These are phyloP conservation scores for Dimocarpus longan DNA, from an alignment of 345 rosid species.

Conservation along the genomic window DNA sequence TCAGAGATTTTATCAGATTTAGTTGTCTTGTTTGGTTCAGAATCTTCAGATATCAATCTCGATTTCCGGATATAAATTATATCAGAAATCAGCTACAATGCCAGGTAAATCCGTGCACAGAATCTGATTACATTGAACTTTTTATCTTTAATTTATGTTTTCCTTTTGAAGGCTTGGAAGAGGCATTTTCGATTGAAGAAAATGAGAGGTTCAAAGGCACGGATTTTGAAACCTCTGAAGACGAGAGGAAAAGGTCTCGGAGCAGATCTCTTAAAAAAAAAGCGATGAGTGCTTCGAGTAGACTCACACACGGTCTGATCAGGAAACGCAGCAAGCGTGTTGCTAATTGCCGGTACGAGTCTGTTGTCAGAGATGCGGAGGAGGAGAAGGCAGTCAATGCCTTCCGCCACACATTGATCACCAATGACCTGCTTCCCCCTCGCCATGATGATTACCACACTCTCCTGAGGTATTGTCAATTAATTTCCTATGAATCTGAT, in stretches of 20 bases:
- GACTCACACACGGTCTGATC: constrained; percentile 55
- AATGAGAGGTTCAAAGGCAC: constrained; percentile 43
- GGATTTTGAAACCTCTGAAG: constrained; percentile 63
- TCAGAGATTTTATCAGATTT: constrained; percentile 21
- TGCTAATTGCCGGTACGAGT: constrained; percentile 49
- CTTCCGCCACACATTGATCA: constrained; percentile 65
- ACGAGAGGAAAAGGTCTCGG: constrained; percentile 58
- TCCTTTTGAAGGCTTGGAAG: constrained; percentile 33
- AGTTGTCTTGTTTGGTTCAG: constrained; percentile 28
- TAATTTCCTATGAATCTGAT: not conserved
- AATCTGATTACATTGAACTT: constrained; percentile 6
- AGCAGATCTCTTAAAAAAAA: constrained; percentile 69
- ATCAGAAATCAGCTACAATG: constrained; percentile 33
- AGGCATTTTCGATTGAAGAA: constrained; percentile 42
- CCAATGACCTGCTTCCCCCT: constrained; percentile 65
- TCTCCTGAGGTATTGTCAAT: constrained; percentile 62
- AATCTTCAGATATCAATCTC: constrained; percentile 9
- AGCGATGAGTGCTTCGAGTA: constrained; percentile 79
- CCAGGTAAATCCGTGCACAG: constrained; percentile 43
- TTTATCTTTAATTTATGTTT: not conserved
- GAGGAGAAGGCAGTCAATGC: constrained; percentile 74
- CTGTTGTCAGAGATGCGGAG: constrained; percentile 69
- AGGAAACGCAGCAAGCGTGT: constrained; percentile 76
- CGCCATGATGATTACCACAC: constrained; percentile 90
- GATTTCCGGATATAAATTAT: constrained; percentile 22